Percentiles rank a stretch among this genome's conserved stretches.
phyloP scores from a whole-genome alignment of 192 early-diverging fungal genomes.

The Jimgerdemannia lactiflua region DNA sequence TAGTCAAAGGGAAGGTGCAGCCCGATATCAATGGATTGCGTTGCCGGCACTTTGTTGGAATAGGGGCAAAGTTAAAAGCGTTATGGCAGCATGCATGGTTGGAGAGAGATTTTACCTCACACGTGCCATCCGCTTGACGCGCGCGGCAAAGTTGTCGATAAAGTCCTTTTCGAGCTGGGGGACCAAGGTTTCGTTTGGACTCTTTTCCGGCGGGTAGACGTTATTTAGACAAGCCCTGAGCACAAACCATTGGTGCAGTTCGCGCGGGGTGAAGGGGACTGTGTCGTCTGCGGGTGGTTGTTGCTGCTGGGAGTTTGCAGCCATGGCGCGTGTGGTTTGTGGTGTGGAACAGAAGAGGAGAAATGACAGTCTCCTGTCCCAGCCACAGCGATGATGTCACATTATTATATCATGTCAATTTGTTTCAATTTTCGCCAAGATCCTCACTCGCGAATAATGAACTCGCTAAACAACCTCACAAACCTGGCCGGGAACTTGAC shows the following conservation, averaged over 20 bases:
- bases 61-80: no score
- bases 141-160: neutral
- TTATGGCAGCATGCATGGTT: no score
- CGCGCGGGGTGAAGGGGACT: neutral
- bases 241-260: neutral
- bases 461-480: neutral
- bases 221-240: neutral
- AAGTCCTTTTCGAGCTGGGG: neutral
- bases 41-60: no score
- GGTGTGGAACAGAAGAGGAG: neutral
- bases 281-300: neutral
- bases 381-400: no score
- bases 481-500: constrained; percentile 1
- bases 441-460: neutral
- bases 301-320: neutral
- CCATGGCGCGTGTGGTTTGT: neutral
- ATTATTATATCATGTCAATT: no score
- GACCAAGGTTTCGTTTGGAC: neutral
- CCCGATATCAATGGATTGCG: no score
- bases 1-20: neutral
- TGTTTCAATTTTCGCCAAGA: no score
- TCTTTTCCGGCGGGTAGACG: neutral
- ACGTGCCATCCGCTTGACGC: neutral
- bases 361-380: neutral
- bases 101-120: neutral